Base-by-base conservation (phyloP, 1,284 basidiomycete genomes). In the Rhizoctonia solani region DNA sequence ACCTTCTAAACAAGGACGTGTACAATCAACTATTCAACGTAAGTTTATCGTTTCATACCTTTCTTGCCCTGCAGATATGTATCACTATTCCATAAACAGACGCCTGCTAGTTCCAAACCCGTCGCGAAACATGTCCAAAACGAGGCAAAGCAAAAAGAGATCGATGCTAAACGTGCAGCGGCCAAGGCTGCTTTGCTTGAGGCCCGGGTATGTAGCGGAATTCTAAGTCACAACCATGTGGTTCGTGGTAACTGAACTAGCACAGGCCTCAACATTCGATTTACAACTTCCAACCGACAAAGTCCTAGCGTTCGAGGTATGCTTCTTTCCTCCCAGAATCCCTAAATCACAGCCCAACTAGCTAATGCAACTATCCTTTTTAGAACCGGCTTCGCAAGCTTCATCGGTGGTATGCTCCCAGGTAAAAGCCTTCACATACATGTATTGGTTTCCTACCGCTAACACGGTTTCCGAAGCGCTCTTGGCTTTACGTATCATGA, bases 1-100 rank as follows among this genome's bases (percentile, higher is more conserved):
- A 63, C 34, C 47, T 63, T 21, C 19, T 63, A 41, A 63, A 63
- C 34, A 63, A 63, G 34, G 59, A 63, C 19, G 59, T 63, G 16
- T 63, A 63, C 32, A 63, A 63, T n/a, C 59, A 63, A 25, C 59
- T 63, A 9, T 63, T 63, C 59, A 63, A 63, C n/a, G 59, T 63
- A 63, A 4, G 59, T 29, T n/a, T 19, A 30, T n/a, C n/a, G n/a
- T n/a, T n/a, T 32, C 14, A 25, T 29, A 13, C 14, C 4, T 49
- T 42, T 25, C 25, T 58, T 58, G 25, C 39, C 4, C 14, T 27
- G 27, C 6, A 25, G 32, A 44, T 41, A 39, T 39, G 37, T 8
- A 25, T 27, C 1, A 13, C 21, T 46, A 29, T 58, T n/a, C n/a
- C n/a, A n/a, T n/a, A n/a, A n/a, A n/a, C n/a, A 37, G 42, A 42